A percentile compares a stretch with the other conserved stretches of the same genome.
These are phyloP conservation scores for Lecanoromycetidae sp. DNA, from an alignment of 2,329 filamentous ascomycete genomes.

Conservation along the genomic window DNA sequence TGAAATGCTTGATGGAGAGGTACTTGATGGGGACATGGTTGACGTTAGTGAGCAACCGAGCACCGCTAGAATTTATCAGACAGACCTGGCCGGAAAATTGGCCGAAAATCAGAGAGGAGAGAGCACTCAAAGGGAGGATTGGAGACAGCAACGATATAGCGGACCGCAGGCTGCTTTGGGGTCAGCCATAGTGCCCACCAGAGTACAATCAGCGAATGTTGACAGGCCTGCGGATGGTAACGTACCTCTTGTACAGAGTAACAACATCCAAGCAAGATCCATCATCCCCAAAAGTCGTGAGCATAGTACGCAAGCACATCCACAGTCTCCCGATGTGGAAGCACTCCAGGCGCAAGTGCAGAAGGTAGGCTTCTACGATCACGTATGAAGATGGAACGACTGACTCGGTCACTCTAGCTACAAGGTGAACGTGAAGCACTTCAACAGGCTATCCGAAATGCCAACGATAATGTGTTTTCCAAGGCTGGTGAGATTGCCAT, in stretches of 20 bases:
- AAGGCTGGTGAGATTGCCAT: constrained; percentile 52
- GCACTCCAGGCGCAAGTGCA: constrained; percentile 13
- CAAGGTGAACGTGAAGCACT: constrained; percentile 31
- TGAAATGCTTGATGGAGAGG: constrained; percentile 32
- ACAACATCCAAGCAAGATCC: not conserved
- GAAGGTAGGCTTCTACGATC: not conserved
- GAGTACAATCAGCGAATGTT: not conserved
- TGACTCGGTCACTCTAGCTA: constrained; percentile 22
- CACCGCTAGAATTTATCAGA: too few species aligned
- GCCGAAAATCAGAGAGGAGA: constrained; percentile 14
- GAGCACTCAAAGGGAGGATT: constrained; percentile 20
- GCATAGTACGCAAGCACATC: not conserved
- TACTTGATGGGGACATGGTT: constrained; percentile 32
- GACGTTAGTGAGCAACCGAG: too few species aligned
- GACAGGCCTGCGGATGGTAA: not conserved
- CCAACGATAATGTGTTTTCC: constrained; percentile 32
- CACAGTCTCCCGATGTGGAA: not conserved
- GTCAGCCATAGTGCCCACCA: not conserved
- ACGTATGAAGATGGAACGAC: not conserved
- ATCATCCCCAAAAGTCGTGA: not conserved
- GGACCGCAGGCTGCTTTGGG: not conserved
- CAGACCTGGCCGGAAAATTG: constrained; percentile 20
- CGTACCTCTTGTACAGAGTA: not conserved
- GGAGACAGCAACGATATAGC: constrained; percentile 20
- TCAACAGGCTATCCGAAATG: constrained; percentile 28